Conservation (phyloP, 139 green algal genomes). For the Desmodesmus armatus region DNA sequence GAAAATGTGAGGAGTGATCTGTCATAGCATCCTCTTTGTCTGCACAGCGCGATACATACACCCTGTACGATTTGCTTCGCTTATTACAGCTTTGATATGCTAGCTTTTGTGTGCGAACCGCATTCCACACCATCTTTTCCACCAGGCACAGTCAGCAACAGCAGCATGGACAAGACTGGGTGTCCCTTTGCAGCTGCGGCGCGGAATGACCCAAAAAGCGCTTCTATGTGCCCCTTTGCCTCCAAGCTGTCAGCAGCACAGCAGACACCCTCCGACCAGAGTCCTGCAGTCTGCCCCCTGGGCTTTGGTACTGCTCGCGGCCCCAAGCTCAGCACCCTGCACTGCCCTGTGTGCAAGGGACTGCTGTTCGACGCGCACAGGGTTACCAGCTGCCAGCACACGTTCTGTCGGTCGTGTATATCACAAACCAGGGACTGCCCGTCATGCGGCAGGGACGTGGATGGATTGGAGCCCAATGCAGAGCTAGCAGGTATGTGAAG, state of each 20-base stretch:
- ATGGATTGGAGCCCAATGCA: conserved; percentile 38
- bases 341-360: conserved; percentile 56
- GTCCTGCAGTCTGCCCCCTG: conserved; percentile 49
- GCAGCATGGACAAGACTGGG: no score
- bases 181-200: no score
- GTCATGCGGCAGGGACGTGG: conserved; percentile 63
- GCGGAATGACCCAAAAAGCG: no score
- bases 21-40: no score
- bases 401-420: conserved; percentile 59
- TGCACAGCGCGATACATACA: no score
- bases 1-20: no score
- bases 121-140: no score
- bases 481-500: conserved; percentile 49
- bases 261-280: not conserved
- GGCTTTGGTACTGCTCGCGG: conserved; percentile 45
- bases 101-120: no score
- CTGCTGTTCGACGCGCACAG: conserved; percentile 55
- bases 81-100: no score
- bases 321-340: conserved; percentile 44
- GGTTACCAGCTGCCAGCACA: conserved; percentile 43
- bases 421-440: conserved; percentile 57
- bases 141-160: no score
- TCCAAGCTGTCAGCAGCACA: not conserved
- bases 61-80: no score
- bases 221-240: no score